Conservation (phyloP, 768 basidiomycete species). For the Daedaleopsis nitida region DNA sequence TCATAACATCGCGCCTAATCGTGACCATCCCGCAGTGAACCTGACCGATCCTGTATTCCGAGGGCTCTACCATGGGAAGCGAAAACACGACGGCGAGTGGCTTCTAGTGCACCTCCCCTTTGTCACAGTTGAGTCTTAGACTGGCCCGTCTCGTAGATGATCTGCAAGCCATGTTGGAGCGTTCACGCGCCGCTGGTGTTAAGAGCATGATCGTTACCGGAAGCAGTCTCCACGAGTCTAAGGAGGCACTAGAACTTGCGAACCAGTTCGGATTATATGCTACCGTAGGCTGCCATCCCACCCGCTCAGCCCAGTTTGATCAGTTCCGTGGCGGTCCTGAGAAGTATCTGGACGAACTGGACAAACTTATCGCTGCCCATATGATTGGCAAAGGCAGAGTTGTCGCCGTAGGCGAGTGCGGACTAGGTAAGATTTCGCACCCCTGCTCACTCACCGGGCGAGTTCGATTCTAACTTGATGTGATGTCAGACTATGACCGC, state of each 20-base stretch:
- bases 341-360: slow-evolving; percentile 62
- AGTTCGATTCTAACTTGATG: not conserved
- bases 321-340: slow-evolving; percentile 54
- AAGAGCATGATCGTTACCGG: slow-evolving; percentile 78
- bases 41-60: slow-evolving; percentile 61
- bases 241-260: slow-evolving; percentile 61
- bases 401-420: slow-evolving; percentile 80
- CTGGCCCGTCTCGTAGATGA: slow-evolving; percentile 59
- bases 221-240: slow-evolving; percentile 65
- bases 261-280: slow-evolving; percentile 59
- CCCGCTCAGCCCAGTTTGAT: slow-evolving; percentile 70
- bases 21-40: slow-evolving; percentile 38
- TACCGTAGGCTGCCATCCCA: slow-evolving; percentile 82
- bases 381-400: slow-evolving; percentile 56
- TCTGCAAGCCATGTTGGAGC: slow-evolving; percentile 54
- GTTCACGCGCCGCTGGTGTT: slow-evolving; percentile 62
- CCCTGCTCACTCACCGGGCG: not conserved
- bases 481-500: slow-evolving; percentile 69
- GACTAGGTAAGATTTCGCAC: slow-evolving; percentile 53
- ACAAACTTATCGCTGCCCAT: slow-evolving; percentile 52
- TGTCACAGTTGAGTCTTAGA: slow-evolving; percentile 11
- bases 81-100: slow-evolving; percentile 53
- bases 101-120: not conserved
- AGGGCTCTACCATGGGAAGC: slow-evolving; percentile 50
- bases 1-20: not conserved